Conservation (phyloP, 441 rosid species). For the Melastoma candidum region DNA sequence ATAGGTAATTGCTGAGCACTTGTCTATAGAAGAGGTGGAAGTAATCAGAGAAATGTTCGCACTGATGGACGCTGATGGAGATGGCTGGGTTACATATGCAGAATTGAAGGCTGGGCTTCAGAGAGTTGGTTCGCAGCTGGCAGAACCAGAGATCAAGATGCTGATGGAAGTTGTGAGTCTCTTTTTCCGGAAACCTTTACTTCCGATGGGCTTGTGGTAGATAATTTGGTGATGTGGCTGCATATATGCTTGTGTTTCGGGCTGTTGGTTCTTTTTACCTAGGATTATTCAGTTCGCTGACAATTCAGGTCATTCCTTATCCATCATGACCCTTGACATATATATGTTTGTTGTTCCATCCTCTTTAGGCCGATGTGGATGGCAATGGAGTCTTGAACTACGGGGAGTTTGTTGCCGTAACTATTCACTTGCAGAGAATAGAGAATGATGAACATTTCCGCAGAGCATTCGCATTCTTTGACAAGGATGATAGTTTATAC, state of each 20-base stretch:
- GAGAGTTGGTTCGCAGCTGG: constrained; percentile 89
- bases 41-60: constrained; percentile 84
- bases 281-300: too few relatives aligned
- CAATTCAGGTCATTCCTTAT: too few relatives aligned
- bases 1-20: constrained; percentile 92
- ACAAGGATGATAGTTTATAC: constrained; percentile 68
- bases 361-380: constrained; percentile 81
- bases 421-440: constrained; percentile 93
- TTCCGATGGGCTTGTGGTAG: not conserved
- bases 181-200: constrained; percentile 1
- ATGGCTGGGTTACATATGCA: constrained; percentile 69
- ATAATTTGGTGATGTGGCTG: too few relatives aligned
- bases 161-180: constrained; percentile 89
- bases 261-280: too few relatives aligned
- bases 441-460: constrained; percentile 91
- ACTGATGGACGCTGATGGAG: constrained; percentile 77
- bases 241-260: too few relatives aligned
- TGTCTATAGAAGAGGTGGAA: constrained; percentile 80
- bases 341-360: not conserved
- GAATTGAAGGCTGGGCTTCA: constrained; percentile 86
- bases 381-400: constrained; percentile 83
- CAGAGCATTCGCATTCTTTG: constrained; percentile 85
- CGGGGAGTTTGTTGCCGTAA: constrained; percentile 94
- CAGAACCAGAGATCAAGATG: constrained; percentile 91
- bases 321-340: too few relatives aligned